Conservation (phyloP, 2,329 filamentous ascomycete genomes). For the Ceratocystis smalleyi region DNA sequence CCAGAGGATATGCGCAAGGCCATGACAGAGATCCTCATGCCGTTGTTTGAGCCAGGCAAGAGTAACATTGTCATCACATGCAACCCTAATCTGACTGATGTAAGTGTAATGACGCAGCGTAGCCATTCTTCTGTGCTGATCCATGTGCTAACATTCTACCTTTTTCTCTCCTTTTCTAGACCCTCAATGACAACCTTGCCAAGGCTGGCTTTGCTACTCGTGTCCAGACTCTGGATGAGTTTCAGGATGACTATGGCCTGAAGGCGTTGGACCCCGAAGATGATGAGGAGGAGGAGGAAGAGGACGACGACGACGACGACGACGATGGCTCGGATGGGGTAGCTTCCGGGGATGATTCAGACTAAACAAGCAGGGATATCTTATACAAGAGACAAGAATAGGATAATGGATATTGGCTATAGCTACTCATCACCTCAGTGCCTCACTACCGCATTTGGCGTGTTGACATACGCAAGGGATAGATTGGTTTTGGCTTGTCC, state of each 20-base stretch:
- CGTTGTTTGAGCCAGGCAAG: slow-evolving; percentile 63
- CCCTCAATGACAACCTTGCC: slow-evolving; percentile 58
- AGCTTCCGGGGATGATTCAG: slow-evolving; percentile 10
- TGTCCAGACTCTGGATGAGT: slow-evolving; percentile 57
- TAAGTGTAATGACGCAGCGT: slow-evolving; percentile 31
- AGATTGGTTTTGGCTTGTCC: too few species aligned
- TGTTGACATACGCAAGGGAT: too few species aligned
- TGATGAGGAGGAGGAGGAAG: slow-evolving; percentile 45
- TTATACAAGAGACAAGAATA: not conserved
- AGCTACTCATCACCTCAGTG: slow-evolving; percentile 6
- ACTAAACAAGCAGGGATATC: not conserved
- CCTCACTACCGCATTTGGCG: not conserved
- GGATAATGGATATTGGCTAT: not conserved
- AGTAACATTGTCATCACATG: slow-evolving; percentile 83
- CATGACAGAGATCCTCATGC: slow-evolving; percentile 59
- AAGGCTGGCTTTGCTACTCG: slow-evolving; percentile 64
- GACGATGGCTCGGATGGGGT: slow-evolving; percentile 21
- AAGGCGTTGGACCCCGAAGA: slow-evolving; percentile 46
- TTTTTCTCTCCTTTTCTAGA: slow-evolving; percentile 31
- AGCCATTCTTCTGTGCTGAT: slow-evolving; percentile 3
- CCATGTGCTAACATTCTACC: not conserved
- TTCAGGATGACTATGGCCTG: slow-evolving; percentile 81
- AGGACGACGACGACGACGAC: slow-evolving; percentile 36
- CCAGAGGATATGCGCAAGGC: slow-evolving; percentile 61
- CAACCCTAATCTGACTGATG: slow-evolving; percentile 69